Base-by-base conservation (phyloP, 2,329 filamentous ascomycete genomes). In the Fusarium nurragi region DNA sequence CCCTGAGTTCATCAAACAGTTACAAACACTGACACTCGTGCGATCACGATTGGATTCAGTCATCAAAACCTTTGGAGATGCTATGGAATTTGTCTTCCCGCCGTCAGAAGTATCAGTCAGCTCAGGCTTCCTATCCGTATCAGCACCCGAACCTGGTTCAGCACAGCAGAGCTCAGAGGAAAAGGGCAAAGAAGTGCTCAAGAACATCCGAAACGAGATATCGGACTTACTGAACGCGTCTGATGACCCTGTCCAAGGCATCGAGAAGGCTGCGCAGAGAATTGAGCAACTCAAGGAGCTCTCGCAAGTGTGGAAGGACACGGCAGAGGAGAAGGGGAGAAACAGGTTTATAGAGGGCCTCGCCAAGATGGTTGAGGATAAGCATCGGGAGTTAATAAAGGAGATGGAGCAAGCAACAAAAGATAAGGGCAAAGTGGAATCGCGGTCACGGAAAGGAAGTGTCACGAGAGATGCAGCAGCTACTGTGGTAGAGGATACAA, bases 41-140 rank as follows among this genome's bases (percentile, higher is more conserved):
- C 91, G 94, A 47, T 80, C 87, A 3, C 90, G 93, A n/a, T 84
- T 99, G 16, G 94, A 98, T 66, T 86, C 88, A 2, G 94, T 98
- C 22, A 93, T 98, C 72, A 91, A 92, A 76, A 90, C 90, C 1
- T 99, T 99, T 76, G 94, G 94, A 37, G 90, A 96, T 70, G 94
- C 95, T 28, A 97, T 98, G 92, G 90, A 96, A 70, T 98, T 97
- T 84, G 90, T 92, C 1, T 88, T 97, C 46, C 92, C 94, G 1
- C 94, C 94, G 0, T 96, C 92, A 0, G 93, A 97, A 74, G 79
- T 94, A 13, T 94, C 91, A 0, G 86, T 96, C 54, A 87, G 90
- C 41, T 94, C 92, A 1, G 93, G 91, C 0, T 93, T 97, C 72
- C 88, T 97, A 43, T 96, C 92, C 7, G 93, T 97, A 13, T 97